Percentiles rank a stretch among this genome's conserved stretches.
These are phyloP conservation scores for Friedmanniomyces simplex DNA, from an alignment of 495 filamentous ascomycete genomes.

Conservation along the genomic window DNA sequence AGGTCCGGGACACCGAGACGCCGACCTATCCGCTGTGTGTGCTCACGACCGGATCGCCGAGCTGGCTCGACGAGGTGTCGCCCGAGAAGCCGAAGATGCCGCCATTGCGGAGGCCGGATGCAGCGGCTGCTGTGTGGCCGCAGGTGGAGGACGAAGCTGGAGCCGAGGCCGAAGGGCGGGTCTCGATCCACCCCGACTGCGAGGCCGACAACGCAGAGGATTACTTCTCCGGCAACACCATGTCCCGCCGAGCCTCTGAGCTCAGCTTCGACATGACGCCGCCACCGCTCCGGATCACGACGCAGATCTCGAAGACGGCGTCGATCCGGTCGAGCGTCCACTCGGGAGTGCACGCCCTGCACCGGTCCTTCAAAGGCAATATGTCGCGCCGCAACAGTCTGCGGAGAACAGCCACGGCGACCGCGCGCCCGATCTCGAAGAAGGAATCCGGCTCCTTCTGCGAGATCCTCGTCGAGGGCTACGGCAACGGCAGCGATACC, in stretches of 20 bases:
- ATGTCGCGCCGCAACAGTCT: slow-evolving; percentile 23
- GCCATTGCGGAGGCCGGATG: neutral
- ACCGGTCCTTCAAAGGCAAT: slow-evolving; percentile 9
- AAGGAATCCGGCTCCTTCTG: slow-evolving; percentile 18
- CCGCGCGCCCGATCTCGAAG: neutral
- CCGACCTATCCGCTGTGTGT: slow-evolving; percentile 31
- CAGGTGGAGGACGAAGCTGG: neutral
- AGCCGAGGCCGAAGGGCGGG: neutral
- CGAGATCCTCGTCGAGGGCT: slow-evolving; percentile 30
- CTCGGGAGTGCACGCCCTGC: slow-evolving; percentile 13
- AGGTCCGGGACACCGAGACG: slow-evolving; percentile 28
- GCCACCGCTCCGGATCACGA: slow-evolving; percentile 16
- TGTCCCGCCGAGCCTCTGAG: slow-evolving; percentile 7
- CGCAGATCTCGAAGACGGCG: slow-evolving; percentile 12
- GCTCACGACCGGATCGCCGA: slow-evolving; percentile 11
- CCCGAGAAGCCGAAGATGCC: neutral
- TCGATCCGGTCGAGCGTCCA: slow-evolving; percentile 18
- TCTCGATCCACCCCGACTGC: slow-evolving; percentile 32
- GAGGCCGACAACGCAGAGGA: slow-evolving; percentile 24
- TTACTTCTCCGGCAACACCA: slow-evolving; percentile 26
- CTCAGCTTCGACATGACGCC: slow-evolving; percentile 7
- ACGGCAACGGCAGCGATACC: slow-evolving; percentile 24
- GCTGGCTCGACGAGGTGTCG: neutral
- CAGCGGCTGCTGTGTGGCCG: neutral
- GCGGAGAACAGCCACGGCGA: neutral